Evolutionary conservation across 2,329 filamentous ascomycete species (phyloP).

Genomic region (Dothideomycetes sp.): DNA sequence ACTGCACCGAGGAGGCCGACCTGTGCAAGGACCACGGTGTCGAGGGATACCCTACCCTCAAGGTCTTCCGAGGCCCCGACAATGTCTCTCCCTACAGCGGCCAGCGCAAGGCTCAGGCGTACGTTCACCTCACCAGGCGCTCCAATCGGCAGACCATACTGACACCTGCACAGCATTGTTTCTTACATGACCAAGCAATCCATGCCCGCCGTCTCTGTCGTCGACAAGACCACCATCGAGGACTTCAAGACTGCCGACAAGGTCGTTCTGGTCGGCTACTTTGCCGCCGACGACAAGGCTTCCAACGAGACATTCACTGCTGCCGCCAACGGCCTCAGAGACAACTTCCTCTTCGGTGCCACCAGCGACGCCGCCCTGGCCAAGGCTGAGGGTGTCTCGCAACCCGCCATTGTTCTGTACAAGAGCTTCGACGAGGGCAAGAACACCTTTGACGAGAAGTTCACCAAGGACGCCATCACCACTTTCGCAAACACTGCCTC

Average conservation of each 20-base stretch:
- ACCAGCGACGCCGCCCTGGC: constrained; percentile 75
- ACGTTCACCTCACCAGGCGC: constrained; percentile 17
- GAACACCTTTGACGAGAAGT: constrained; percentile 69
- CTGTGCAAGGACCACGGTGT: constrained; percentile 86
- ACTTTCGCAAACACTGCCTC: constrained; percentile 76
- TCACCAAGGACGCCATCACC: constrained; percentile 70
- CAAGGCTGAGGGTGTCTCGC: constrained; percentile 80
- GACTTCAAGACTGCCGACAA: constrained; percentile 98
- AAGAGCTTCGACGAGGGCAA: constrained; percentile 98
- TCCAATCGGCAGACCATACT: neutral
- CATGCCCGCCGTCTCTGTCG: constrained; percentile 77
- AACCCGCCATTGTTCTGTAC: constrained; percentile 85
- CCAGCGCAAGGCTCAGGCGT: constrained; percentile 74
- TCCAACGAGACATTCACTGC: constrained; percentile 79
- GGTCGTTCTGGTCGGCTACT: constrained; percentile 86
- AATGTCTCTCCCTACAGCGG: constrained; percentile 76
- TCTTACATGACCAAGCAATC: constrained; percentile 98
- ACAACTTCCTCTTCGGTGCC: constrained; percentile 86
- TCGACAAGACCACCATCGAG: constrained; percentile 73
- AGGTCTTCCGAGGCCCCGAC: constrained; percentile 91
- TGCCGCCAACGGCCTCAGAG: constrained; percentile 66
- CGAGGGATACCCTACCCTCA: constrained; percentile 96
- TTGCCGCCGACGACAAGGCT: constrained; percentile 68
- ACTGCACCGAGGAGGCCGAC: constrained; percentile 90
- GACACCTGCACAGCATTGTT: constrained; percentile 42